These are phyloP conservation scores for Santalum album DNA, from an alignment of 164 flowering plant species.

Conservation along the genomic window DNA sequence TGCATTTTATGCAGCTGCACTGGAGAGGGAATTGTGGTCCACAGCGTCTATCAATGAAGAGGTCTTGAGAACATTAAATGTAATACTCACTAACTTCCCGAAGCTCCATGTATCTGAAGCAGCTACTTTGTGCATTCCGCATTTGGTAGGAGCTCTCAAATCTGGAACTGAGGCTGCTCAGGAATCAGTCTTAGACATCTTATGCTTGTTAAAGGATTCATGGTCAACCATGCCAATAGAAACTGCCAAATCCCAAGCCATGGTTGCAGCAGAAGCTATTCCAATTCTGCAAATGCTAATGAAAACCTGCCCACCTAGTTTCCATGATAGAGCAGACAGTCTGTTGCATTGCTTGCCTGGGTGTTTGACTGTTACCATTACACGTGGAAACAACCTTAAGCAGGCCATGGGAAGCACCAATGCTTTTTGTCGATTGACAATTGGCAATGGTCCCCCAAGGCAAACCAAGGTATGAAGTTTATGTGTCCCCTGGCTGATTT, in stretches of 20 bases:
- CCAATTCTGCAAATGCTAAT: slow-evolving; percentile 73
- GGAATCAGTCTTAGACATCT: slow-evolving; percentile 59
- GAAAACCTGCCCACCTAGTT: slow-evolving; percentile 82
- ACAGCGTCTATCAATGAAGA: slow-evolving; percentile 64
- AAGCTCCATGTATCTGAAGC: slow-evolving; percentile 83
- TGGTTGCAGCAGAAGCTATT: slow-evolving; percentile 82
- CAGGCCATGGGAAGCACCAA: slow-evolving; percentile 76
- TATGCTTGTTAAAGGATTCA: slow-evolving; percentile 68
- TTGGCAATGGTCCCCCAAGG: slow-evolving; percentile 79
- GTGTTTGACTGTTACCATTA: slow-evolving; percentile 72
- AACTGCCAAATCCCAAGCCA: slow-evolving; percentile 65
- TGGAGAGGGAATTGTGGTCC: slow-evolving; percentile 73
- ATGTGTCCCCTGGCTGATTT: too few relatives aligned
- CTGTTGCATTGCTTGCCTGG: slow-evolving; percentile 79
- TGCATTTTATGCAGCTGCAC: slow-evolving; percentile 60
- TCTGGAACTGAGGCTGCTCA: slow-evolving; percentile 76
- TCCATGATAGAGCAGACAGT: slow-evolving; percentile 78
- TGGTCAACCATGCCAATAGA: slow-evolving; percentile 83
- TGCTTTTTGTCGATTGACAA: slow-evolving; percentile 68
- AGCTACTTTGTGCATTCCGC: slow-evolving; percentile 77
- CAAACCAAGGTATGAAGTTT: slow-evolving; percentile 93
- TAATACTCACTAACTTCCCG: slow-evolving; percentile 67
- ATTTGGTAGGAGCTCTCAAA: slow-evolving; percentile 63
- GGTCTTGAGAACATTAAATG: slow-evolving; percentile 63
- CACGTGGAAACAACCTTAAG: slow-evolving; percentile 75